These are phyloP conservation scores for Angophora floribunda DNA, from an alignment of 345 rosid genomes.

Conservation along the genomic window DNA sequence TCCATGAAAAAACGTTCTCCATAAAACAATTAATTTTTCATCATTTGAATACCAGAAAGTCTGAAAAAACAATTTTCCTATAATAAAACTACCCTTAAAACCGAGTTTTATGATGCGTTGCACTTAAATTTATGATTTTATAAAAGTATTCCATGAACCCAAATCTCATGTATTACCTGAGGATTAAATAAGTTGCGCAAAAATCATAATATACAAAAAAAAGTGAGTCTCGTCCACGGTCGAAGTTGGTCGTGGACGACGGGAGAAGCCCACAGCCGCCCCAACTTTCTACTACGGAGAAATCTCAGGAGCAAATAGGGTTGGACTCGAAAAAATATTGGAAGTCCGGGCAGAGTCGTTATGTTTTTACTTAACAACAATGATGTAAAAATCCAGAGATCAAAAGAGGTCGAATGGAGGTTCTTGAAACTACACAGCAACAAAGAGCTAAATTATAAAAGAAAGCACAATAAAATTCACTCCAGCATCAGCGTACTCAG, in stretches of 20 bases:
- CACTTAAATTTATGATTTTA: not conserved
- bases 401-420: not conserved
- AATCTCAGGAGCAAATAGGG: not conserved
- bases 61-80: not conserved
- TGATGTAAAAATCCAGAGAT: not conserved
- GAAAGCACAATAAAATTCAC: not conserved
- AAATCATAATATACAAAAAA: not conserved
- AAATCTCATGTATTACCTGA: not conserved
- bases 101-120: too few relatives aligned
- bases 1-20: not conserved
- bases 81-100: not conserved
- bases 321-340: not conserved
- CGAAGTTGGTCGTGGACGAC: not conserved
- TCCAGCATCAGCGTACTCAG: constrained; percentile 10
- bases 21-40: not conserved
- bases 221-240: not conserved
- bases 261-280: not conserved
- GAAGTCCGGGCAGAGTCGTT: not conserved
- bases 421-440: not conserved
- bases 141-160: not conserved
- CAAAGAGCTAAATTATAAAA: not conserved
- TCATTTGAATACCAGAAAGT: not conserved
- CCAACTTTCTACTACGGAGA: not conserved
- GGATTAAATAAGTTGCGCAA: not conserved
- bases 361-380: not conserved